Conservation (phyloP, 2,329 filamentous ascomycete species). For the Cordyceps fumosorosea region DNA sequence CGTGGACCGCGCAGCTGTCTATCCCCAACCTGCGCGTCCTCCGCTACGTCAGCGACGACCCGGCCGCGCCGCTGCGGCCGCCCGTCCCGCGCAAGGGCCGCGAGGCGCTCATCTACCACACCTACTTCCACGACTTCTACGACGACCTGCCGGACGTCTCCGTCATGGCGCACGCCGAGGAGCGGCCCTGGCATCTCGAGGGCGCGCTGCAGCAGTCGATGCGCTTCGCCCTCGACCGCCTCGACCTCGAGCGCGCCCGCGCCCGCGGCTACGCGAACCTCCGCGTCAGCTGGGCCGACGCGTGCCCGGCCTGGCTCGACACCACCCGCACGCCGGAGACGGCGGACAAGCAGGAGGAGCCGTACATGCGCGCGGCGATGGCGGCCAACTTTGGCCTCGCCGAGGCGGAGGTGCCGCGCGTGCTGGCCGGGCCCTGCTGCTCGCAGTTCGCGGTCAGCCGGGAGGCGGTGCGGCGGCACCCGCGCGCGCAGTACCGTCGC, state of each 20-base stretch:
- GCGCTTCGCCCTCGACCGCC: slow-evolving; percentile 25
- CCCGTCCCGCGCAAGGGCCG: slow-evolving; percentile 51
- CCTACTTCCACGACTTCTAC: slow-evolving; percentile 57
- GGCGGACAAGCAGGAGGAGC: slow-evolving; percentile 23
- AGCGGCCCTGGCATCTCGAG: slow-evolving; percentile 33
- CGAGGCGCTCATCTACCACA: slow-evolving; percentile 56
- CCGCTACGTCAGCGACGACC: slow-evolving; percentile 45
- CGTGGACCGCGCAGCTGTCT: slow-evolving; percentile 23
- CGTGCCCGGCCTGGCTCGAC: slow-evolving; percentile 48
- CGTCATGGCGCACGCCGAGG: slow-evolving; percentile 57
- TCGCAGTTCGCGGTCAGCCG: slow-evolving; percentile 29
- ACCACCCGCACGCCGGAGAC: slow-evolving; percentile 21
- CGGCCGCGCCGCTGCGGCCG: slow-evolving; percentile 37
- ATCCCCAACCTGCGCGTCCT: slow-evolving; percentile 29
- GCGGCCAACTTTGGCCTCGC: slow-evolving; percentile 21
- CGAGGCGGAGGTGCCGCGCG: slow-evolving; percentile 22
- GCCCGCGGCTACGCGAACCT: slow-evolving; percentile 49
- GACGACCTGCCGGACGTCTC: slow-evolving; percentile 49
- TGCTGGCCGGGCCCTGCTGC: slow-evolving; percentile 28
- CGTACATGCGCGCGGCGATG: slow-evolving; percentile 24
- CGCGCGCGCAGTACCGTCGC: slow-evolving; percentile 23
- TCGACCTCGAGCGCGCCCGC: slow-evolving; percentile 32
- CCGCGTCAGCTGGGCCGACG: slow-evolving; percentile 46
- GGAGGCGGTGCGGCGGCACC: slow-evolving; percentile 24
- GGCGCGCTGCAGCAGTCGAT: slow-evolving; percentile 26